Base-by-base conservation (phyloP, 2,329 filamentous ascomycete species). In the Fusarium sp. region DNA sequence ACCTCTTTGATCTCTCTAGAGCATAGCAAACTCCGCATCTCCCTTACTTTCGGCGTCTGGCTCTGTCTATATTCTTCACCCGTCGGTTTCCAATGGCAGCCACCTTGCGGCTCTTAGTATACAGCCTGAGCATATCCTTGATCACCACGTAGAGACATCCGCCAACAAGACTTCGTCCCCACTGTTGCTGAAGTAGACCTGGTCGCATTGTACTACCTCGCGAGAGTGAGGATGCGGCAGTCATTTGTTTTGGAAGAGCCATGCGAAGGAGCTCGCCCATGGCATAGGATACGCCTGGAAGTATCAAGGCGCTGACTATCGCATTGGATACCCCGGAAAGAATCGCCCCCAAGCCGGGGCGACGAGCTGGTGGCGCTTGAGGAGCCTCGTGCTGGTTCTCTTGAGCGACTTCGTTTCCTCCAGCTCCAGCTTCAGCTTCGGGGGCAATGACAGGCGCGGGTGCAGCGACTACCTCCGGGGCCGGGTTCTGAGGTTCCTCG, bases 111-210 rank as follows among this genome's bases (percentile, higher is more conserved):
- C 89, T 89, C 79, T 91, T 91, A 69, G 85, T 84, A 75, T 90
- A 91, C 25, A 92, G 78, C 60, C 83, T 81, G 52, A 90, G 81
- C 4, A 83, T 83, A 72, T 92, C 89, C 78, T 95, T 96, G 54
- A 97, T 79, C 12, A 97, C 90, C 18, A 98, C 90, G 74, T 95
- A 97, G 21, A 97, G 81, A 77, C 93, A 96, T 0, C 96, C 96
- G 2, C 96, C 96, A 2, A 96, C 86, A 4, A 99, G 84, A 75
- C 93, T 98, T 58, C 96, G 86, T 2, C 94, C 96, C 93, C 96
- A 98, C 62, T 90, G 89, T 72, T 92, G 88, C 76, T 96, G 92
- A 31, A 99, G 79, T 26, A 98, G 83, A 0, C 92, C 90, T 0
- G 88, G 87, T 5, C 86, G 83, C 37, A 83, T 65, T 13, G 68